Conservation (phyloP, 805 yeast genomes). For the Cyberlindnera mississippiensis region DNA sequence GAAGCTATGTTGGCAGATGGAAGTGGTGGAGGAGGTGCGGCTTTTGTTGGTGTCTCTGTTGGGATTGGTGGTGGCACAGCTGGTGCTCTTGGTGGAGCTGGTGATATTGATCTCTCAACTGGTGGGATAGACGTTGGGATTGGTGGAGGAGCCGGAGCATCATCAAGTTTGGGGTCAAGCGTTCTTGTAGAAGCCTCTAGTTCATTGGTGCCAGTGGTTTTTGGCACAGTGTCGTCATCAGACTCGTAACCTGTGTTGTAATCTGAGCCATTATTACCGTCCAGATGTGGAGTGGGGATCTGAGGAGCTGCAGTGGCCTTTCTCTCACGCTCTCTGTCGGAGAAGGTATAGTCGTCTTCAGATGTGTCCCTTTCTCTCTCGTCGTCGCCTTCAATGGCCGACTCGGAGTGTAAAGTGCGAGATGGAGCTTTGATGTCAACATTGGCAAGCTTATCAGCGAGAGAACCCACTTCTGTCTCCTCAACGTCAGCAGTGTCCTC, state of each 20-base stretch:
- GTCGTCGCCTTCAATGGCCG: slow-evolving; percentile 30
- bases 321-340: slow-evolving; percentile 23
- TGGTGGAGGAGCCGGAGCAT: slow-evolving; percentile 1
- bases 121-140: slow-evolving; percentile 1
- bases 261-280: slow-evolving; percentile 23
- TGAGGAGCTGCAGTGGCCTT: slow-evolving; percentile 10
- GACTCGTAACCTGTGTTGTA: slow-evolving; percentile 66
- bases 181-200: slow-evolving; percentile 7
- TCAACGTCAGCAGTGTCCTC: slow-evolving; percentile 7
- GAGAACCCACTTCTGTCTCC: slow-evolving; percentile 5
- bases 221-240: slow-evolving; percentile 44
- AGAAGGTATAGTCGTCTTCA: slow-evolving; percentile 23
- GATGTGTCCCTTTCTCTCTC: slow-evolving; percentile 27
- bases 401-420: slow-evolving; percentile 18
- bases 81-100: slow-evolving; percentile 9
- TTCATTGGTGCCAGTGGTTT: slow-evolving; percentile 18
- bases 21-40: slow-evolving; percentile 22
- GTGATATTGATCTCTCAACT: neutral
- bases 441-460: slow-evolving; percentile 18
- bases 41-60: slow-evolving; percentile 22
- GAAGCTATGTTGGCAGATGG: slow-evolving; percentile 4
- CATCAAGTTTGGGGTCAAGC: slow-evolving; percentile 4
- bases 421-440: slow-evolving; percentile 13
- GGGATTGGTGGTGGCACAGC: slow-evolving; percentile 6
- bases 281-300: slow-evolving; percentile 8